phyloP scores from a whole-genome alignment of 2,329 filamentous ascomycete genomes.

The Apiospora hydei region DNA sequence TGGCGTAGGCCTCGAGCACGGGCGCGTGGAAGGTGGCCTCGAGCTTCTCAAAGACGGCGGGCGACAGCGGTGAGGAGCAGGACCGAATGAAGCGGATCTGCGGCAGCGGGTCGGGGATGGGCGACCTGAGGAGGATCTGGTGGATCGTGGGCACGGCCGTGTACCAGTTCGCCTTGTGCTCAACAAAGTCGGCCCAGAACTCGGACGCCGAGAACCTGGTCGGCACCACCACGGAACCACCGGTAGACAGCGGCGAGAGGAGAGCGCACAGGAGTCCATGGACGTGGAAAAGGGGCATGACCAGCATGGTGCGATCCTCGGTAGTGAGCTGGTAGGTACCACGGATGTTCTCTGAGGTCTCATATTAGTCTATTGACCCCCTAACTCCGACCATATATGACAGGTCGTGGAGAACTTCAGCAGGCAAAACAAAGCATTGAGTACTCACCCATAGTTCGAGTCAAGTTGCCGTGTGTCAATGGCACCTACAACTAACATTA shows the following conservation, averaged over 20 bases:
- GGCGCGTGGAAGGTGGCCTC: constrained; percentile 79
- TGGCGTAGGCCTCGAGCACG: constrained; percentile 88
- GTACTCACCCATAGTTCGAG: constrained; percentile 74
- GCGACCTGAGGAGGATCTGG: constrained; percentile 82
- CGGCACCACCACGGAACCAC: constrained; percentile 82
- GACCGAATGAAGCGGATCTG: constrained; percentile 86
- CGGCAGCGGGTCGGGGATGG: constrained; percentile 71
- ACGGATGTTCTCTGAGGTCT: constrained; percentile 71
- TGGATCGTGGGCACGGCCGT: constrained; percentile 93
- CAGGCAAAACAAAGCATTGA: constrained; percentile 23
- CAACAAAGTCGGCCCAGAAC: constrained; percentile 82
- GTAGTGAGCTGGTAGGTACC: constrained; percentile 76
- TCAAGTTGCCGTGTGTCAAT: constrained; percentile 81
- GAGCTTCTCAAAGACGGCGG: constrained; percentile 81
- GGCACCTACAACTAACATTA: constrained; percentile 61
- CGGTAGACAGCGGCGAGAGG: constrained; percentile 76
- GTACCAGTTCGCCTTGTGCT: constrained; percentile 86
- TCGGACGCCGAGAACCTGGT: constrained; percentile 80
- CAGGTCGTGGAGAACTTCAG: neutral
- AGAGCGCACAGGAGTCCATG: constrained; percentile 87
- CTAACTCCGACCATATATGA: neutral
- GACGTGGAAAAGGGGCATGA: constrained; percentile 92
- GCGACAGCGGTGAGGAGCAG: constrained; percentile 83
- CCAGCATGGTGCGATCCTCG: constrained; percentile 80
- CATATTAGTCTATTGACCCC: constrained; percentile 19